These are phyloP conservation scores for Setomelanomma holmii DNA, from an alignment of 2,329 filamentous ascomycete genomes.

Conservation along the genomic window DNA sequence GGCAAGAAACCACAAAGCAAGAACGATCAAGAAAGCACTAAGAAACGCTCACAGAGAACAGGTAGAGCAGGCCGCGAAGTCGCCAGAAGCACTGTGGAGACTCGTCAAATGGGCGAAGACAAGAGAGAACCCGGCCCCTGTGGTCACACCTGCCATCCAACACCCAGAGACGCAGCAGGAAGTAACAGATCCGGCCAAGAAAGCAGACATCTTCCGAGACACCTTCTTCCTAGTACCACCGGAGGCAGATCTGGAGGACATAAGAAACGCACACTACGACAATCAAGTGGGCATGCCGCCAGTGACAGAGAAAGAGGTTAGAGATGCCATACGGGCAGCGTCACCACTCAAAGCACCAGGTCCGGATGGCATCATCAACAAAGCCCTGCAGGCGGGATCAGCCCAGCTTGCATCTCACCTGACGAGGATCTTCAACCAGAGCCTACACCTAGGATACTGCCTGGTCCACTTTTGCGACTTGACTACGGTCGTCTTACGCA, in stretches of 20 bases:
- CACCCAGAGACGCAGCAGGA: constrained; percentile 14
- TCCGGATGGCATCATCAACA: constrained; percentile 24
- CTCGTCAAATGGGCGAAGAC: constrained; percentile 35
- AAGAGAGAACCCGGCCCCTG: constrained; percentile 11
- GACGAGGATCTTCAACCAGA: constrained; percentile 22
- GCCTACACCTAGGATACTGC: constrained; percentile 20
- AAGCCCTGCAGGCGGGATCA: constrained; percentile 13
- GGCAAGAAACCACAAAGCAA: constrained; percentile 33
- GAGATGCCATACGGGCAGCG: constrained; percentile 20
- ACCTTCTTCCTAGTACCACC: constrained; percentile 22
- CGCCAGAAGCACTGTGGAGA: constrained; percentile 27
- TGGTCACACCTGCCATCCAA: constrained; percentile 13
- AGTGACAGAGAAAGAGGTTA: constrained; percentile 27
- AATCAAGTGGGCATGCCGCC: constrained; percentile 21
- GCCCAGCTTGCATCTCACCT: constrained; percentile 6
- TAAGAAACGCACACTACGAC: constrained; percentile 18
- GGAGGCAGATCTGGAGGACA: constrained; percentile 8
- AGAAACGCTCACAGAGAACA: constrained; percentile 20
- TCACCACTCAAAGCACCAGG: constrained; percentile 31
- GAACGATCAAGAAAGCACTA: constrained; percentile 25
- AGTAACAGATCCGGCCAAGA: constrained; percentile 12
- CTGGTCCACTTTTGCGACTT: constrained; percentile 23
- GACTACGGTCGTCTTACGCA: constrained; percentile 32
- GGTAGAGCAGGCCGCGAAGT: constrained; percentile 28
- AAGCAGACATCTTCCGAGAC: constrained; percentile 18